Base-by-base conservation (phyloP, 2,329 filamentous ascomycete genomes). In the Arthroderma uncinatum region DNA sequence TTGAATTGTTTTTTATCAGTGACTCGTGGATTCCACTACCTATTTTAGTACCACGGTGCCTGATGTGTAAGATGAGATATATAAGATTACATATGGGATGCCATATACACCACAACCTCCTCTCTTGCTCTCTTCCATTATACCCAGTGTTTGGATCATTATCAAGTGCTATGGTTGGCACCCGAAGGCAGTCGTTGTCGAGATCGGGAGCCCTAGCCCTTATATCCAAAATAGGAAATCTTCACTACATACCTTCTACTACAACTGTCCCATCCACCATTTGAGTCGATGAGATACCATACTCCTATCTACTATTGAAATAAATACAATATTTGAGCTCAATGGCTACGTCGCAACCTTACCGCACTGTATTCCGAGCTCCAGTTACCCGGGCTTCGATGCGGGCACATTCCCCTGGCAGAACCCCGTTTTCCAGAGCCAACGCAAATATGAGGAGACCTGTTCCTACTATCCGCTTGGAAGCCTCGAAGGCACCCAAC, bases 171-270 rank as follows among this genome's bases (percentile, higher is more conserved):
- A 36, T 14, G 34, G 34, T 36, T 9, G 12, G 34, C 12, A 2
- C 8, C 34, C 34, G 12, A 36, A 36, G 34, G 34, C 34, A 36
- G 34, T 12, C 8, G 34, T 12, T 3, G 34, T 42, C 4, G n/a
- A 42, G 30, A 12, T 28, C 21, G 47, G 21, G 47, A 23, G 25
- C 47, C 7, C 21, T n/a, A 28, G 14, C 21, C 21, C 21, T 52
- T 14, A n/a, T 34, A 52, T 19, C 48, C 48, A 30, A 34, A 37
- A 53, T 34, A 53, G 48, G 48, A 53, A 53, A 33, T 53, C 40
- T 47, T 25, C 21, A 47, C 40, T 47, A 47, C 40, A 47, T 47
- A 12, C 19, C 21, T 47, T 25, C 40, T 23, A 47, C 40, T 21
- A 19, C 47, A 30, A 33, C 47, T n/a, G 14, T 9, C 25, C n/a